Conservation (phyloP, 805 yeast genomes). For the Wickerhamiella bombiphila region DNA sequence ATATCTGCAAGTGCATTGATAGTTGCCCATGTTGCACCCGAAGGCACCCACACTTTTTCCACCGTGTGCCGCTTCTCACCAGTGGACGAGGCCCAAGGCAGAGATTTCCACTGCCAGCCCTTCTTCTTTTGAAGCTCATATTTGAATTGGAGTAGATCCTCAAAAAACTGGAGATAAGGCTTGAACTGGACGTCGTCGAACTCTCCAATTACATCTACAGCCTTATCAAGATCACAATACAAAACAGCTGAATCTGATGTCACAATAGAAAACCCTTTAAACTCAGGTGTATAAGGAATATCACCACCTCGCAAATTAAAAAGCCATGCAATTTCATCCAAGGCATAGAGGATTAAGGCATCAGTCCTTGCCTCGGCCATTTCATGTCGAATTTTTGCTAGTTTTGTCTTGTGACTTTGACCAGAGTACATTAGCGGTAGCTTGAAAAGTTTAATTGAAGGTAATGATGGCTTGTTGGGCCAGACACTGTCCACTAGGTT, state of each 20-base stretch:
- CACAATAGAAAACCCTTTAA: constrained; percentile 52
- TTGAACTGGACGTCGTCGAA: constrained; percentile 35
- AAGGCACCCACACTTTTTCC: constrained; percentile 34
- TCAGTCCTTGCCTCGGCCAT: constrained; percentile 18
- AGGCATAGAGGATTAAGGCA: constrained; percentile 45
- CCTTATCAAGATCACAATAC: constrained; percentile 38
- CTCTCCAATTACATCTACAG: constrained; percentile 23
- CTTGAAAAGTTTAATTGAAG: constrained; percentile 34
- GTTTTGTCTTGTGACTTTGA: constrained; percentile 42
- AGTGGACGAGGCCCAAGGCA: not conserved
- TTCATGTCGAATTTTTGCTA: constrained; percentile 27
- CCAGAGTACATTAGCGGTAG: constrained; percentile 51
- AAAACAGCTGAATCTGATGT: constrained; percentile 29
- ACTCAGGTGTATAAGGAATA: constrained; percentile 75
- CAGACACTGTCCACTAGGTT: constrained; percentile 70
- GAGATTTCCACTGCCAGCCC: not conserved
- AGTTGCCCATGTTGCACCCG: constrained; percentile 54
- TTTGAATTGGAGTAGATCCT: constrained; percentile 27
- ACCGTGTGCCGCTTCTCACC: not conserved
- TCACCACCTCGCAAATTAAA: constrained; percentile 75
- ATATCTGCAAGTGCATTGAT: constrained; percentile 29
- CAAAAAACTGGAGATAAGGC: constrained; percentile 45
- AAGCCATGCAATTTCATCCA: constrained; percentile 88
- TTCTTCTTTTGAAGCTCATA: not conserved
- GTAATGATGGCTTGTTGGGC: constrained; percentile 54